Evolutionary conservation across 169 alveolate genomes (phyloP), one percentile per base, ranked within the genome.

Genomic region (Plasmodium berghei): DNA sequence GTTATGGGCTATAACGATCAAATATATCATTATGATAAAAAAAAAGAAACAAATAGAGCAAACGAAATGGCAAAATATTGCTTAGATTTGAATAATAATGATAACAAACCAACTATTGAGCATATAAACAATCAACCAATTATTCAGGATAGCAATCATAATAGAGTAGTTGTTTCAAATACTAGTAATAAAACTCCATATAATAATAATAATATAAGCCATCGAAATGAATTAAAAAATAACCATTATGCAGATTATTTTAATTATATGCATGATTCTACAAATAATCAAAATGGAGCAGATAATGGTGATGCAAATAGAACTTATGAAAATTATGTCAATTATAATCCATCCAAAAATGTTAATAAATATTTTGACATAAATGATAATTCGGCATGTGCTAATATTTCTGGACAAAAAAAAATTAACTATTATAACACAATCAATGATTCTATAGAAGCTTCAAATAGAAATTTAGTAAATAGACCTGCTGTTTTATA

Each of bases 141-240:
- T 9, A 63, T 63, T 63, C 40, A 45, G 6, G 34, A 24, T 66
- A 26, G 1, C 16, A 8, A 12, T 9, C 45, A 61, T 61, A 20
- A 14, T 61, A 61, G 71, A 12, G 49, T 24, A 0, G 5, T n/a
- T 16, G 34, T n/a, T 12, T 34, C 14, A 16, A 66, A 66, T 4
- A 40, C 14, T 16, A 40, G 28, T 1, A 34, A 34, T n/a, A 8
- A 64, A 14, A 5, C 22, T 8, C 1, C 18, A 52, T 52, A 34
- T 4, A 75, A 75, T 28, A 9, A 73, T 5, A 62, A 74, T 8
- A 46, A 49, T 40, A 14, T 48, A 10, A 45, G 24, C 22, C 46
- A 66, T 9, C 63, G 56, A 67, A 75, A 75, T 14, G 89, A 75
- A 10, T 67, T 40, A 28, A 75, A 67, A 28, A 66, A 75, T 6